Percentiles rank a stretch among this genome's conserved stretches.
Evolutionary conservation across 2,329 filamentous ascomycete species (phyloP).

Genomic region (Fusarium veterinarium): DNA sequence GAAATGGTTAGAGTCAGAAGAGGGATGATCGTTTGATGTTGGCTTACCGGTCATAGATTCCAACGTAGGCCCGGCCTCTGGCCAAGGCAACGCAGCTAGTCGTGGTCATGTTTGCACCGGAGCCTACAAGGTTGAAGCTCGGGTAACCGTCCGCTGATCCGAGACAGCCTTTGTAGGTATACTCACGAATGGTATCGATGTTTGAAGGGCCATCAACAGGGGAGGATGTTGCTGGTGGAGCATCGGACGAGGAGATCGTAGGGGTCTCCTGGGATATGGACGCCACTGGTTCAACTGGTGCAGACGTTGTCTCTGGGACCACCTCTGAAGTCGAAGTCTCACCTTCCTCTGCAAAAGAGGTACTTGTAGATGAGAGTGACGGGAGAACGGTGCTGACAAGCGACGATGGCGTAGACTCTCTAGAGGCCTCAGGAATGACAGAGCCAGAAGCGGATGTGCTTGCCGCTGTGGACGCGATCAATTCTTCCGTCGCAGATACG

Average conservation of each 20-base stretch:
- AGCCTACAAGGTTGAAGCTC: not conserved
- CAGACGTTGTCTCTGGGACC: fast-evolving
- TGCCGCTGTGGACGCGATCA: not conserved
- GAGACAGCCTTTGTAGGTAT: not conserved
- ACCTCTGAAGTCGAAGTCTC: not conserved
- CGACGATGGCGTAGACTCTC: not conserved
- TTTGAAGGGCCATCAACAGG: not conserved
- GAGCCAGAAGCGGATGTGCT: not conserved
- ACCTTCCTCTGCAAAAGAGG: not conserved
- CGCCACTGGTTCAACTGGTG: not conserved
- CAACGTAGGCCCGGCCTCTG: fast-evolving
- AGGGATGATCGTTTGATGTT: fast-evolving
- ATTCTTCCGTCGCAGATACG: fast-evolving
- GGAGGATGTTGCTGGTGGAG: not conserved
- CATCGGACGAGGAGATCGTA: not conserved
- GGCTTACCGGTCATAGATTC: not conserved
- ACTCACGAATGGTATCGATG: not conserved
- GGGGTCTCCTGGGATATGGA: not conserved
- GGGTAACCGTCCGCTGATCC: not conserved
- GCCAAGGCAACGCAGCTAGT: not conserved
- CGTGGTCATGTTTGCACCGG: not conserved
- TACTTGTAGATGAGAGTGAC: fast-evolving
- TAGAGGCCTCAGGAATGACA: not conserved
- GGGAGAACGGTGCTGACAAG: not conserved
- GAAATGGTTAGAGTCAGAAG: fast-evolving